Conservation (phyloP, 345 rosid species). For the Rhizophora mangle region DNA sequence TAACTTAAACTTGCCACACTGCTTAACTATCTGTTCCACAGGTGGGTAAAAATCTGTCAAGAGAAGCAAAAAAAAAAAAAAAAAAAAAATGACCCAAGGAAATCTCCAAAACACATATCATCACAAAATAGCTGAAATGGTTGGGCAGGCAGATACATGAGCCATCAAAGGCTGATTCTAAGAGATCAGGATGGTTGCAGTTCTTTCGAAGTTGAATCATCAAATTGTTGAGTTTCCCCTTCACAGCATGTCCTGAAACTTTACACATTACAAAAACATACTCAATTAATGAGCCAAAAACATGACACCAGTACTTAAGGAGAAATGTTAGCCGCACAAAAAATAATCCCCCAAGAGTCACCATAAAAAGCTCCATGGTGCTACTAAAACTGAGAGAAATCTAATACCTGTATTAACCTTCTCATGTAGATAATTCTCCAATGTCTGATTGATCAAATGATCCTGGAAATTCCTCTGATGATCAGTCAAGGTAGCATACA, state of each 20-base stretch:
- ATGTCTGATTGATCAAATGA: slow-evolving; percentile 68
- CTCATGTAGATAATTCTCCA: slow-evolving; percentile 58
- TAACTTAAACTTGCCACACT: slow-evolving; percentile 89
- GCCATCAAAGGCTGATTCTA: slow-evolving; percentile 60
- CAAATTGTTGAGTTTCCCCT: slow-evolving; percentile 74
- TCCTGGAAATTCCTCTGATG: slow-evolving; percentile 85
- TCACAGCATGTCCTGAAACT: slow-evolving; percentile 52
- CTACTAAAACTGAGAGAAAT: not conserved
- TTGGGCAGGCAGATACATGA: slow-evolving; percentile 47
- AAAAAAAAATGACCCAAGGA: slow-evolving; percentile 3
- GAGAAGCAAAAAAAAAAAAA: slow-evolving; percentile 1
- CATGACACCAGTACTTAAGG: not conserved
- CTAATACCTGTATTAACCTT: slow-evolving; percentile 43
- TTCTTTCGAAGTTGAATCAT: slow-evolving; percentile 85
- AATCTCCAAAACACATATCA: not conserved
- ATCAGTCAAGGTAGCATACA: slow-evolving; percentile 83
- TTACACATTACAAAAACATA: slow-evolving; percentile 5
- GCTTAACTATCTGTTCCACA: slow-evolving; percentile 68
- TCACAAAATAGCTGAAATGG: not conserved
- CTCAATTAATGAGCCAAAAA: too few relatives aligned
- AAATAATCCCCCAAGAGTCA: not conserved
- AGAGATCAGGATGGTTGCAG: slow-evolving; percentile 97
- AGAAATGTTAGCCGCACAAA: not conserved
- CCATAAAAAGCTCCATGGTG: not conserved
- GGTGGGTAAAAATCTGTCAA: slow-evolving; percentile 72